phyloP scores from a whole-genome alignment of 2,329 filamentous ascomycete genomes.

The Talaromyces verruculosus region DNA sequence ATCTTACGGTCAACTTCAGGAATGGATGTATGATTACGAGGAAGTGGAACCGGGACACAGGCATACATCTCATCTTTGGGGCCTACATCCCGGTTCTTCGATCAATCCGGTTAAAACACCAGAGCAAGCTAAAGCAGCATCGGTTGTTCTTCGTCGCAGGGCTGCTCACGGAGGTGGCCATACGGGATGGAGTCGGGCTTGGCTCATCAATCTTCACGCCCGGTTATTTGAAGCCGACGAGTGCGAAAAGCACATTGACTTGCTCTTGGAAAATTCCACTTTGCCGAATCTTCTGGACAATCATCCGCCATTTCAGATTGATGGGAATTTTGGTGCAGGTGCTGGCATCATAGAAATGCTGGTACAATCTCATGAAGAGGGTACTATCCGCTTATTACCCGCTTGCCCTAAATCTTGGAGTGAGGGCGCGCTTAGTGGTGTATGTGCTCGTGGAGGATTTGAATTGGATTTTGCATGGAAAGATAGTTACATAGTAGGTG shows the following conservation, averaged over 20 bases:
- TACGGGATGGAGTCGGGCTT: conserved; percentile 54
- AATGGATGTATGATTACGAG: conserved; percentile 38
- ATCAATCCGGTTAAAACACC: neutral
- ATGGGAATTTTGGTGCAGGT: conserved; percentile 52
- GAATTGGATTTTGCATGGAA: conserved; percentile 39
- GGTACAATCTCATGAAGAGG: conserved; percentile 39
- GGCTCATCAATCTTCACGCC: conserved; percentile 49
- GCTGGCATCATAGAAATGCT: conserved; percentile 48
- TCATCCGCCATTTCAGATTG: conserved; percentile 50
- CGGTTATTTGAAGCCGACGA: conserved; percentile 47
- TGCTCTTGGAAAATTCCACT: conserved; percentile 45
- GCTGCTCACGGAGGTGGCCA: conserved; percentile 35
- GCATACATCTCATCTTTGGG: conserved; percentile 45
- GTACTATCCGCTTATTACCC: conserved; percentile 37
- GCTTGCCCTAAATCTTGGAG: conserved; percentile 36
- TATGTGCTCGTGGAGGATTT: conserved; percentile 39
- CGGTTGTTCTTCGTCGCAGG: conserved; percentile 29
- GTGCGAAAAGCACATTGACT: conserved; percentile 40
- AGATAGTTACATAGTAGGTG: conserved; percentile 12
- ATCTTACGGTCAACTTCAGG: conserved; percentile 31
- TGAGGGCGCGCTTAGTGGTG: conserved; percentile 33
- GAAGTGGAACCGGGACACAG: conserved; percentile 51
- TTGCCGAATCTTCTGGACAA: conserved; percentile 49
- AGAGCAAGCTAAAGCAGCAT: conserved; percentile 5
- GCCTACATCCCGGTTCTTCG: conserved; percentile 2